Base-by-base conservation (phyloP, 1,284 basidiomycete genomes). In the Irpex sp. region DNA sequence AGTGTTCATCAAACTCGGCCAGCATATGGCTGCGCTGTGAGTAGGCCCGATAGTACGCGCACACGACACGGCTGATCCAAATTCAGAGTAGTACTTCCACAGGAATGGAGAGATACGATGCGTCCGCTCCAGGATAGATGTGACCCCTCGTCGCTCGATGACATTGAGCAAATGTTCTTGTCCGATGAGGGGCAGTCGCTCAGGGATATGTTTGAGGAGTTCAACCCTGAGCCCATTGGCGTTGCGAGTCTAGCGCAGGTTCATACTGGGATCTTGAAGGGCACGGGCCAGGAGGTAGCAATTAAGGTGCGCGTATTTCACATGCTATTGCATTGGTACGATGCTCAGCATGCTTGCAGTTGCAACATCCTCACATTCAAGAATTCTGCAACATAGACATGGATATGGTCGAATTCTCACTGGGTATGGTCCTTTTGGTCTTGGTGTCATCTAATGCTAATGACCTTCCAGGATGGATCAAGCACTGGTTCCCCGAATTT, bases 231-330 rank as follows among this genome's bases (percentile, higher is more conserved):
- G n/a, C 97, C 97, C 8, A 92, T 99, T 61, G 97, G 97, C 5
- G 95, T 97, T 7, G 96, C 95, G 4, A 95, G 89, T 71, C 78
- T 99, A 37, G 97, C 96, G 5, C 97, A 99, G 75, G 97, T 99
- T 5, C 97, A 99, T 76, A 84, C 90, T 17, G 97, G 91, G 0
- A 82, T 79, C 5, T 88, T 95, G 68, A 84, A 86, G 58, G 79
- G 84, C 54, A 87, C 89, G 1, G 90, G 92, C 1, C 82, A 83
- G 69, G 77, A 80, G 53, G 94, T 97, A n/a, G 97, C 97, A 9
- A 90, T 99, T 63, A 99, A 99, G 78, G 88, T 87, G 61, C 19
- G 75, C 66, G 61, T 46, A 33, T 46, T 13, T 46, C 17, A 21
- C 49, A 51, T 19, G 21, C 39, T 60, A n/a, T 17, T 8, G 33